phyloP scores from a whole-genome alignment of 192 early-diverging fungal species.

The Podila epicladia region DNA sequence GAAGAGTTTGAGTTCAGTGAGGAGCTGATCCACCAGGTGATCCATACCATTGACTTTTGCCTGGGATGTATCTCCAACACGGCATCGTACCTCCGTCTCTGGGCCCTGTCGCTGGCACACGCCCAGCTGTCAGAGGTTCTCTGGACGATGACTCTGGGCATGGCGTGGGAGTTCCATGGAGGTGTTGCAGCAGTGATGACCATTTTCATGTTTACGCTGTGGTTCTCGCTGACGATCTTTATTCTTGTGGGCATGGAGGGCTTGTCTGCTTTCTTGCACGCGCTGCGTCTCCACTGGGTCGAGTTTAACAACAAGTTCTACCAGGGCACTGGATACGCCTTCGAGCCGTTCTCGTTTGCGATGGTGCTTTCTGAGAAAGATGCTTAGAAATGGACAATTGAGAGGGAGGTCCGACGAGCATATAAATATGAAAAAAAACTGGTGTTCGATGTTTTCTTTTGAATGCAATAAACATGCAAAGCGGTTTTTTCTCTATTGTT shows the following conservation, averaged over 20 bases:
- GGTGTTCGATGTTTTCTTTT: too few species aligned
- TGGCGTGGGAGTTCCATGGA: conserved; percentile 60
- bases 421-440: too few species aligned
- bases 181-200: conserved; percentile 74
- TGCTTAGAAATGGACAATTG: conserved; percentile 1
- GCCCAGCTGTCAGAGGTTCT: conserved; percentile 98
- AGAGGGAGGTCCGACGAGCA: too few species aligned
- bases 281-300: conserved; percentile 97
- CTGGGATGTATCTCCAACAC: conserved; percentile 98
- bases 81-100: conserved; percentile 98
- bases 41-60: conserved; percentile 99
- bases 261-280: conserved; percentile 93
- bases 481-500: too few species aligned
- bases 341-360: conserved; percentile 91
- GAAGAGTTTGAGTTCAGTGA: conserved; percentile 99
- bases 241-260: conserved; percentile 95
- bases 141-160: conserved; percentile 93
- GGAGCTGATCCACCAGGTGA: conserved; percentile 95
- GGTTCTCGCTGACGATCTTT: conserved; percentile 88
- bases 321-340: conserved; percentile 84
- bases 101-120: conserved; percentile 98
- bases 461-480: too few species aligned
- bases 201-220: conserved; percentile 82
- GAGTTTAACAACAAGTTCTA: conserved; percentile 99
- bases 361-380: conserved; percentile 49